A percentile compares a stretch with the other conserved stretches of the same genome.
Evolutionary conservation across 306 rosid species (phyloP).

Genomic region (Neltuma alba): DNA sequence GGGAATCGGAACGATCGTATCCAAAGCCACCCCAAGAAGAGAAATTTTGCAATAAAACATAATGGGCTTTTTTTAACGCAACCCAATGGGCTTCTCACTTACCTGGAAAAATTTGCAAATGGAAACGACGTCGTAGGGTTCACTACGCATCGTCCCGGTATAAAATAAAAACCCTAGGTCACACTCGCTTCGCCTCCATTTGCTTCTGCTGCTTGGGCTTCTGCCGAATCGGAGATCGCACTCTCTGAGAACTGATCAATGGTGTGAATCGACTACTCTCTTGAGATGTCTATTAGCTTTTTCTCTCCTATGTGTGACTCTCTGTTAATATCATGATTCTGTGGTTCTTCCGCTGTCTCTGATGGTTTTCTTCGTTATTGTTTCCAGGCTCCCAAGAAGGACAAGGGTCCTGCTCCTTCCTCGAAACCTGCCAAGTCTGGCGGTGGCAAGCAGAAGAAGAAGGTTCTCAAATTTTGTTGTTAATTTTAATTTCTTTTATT

Average conservation of each 20-base stretch:
- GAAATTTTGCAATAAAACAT: background rate
- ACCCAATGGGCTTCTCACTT: background rate
- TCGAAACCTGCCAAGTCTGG: conserved; percentile 75
- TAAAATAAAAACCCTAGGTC: conserved; percentile 28
- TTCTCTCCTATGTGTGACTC: background rate
- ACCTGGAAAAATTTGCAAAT: background rate
- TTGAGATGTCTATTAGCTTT: background rate
- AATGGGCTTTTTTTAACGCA: too few relatives aligned
- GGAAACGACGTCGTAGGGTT: background rate
- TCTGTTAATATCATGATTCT: background rate
- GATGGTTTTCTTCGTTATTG: background rate
- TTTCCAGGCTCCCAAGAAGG: conserved; percentile 74
- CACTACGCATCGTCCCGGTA: background rate
- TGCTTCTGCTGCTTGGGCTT: too few relatives aligned
- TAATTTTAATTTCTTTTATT: background rate
- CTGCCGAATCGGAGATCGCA: background rate
- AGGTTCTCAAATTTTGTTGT: conserved; percentile 33
- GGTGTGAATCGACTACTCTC: conserved; percentile 8
- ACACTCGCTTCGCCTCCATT: background rate
- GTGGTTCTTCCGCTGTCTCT: background rate
- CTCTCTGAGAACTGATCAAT: background rate
- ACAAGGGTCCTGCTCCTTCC: conserved; percentile 70
- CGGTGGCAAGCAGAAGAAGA: conserved; percentile 83
- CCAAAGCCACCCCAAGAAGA: background rate
- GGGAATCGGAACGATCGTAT: background rate